These are phyloP conservation scores for Annulohypoxylon maeteangense DNA, from an alignment of 495 filamentous ascomycete genomes.

Conservation along the genomic window DNA sequence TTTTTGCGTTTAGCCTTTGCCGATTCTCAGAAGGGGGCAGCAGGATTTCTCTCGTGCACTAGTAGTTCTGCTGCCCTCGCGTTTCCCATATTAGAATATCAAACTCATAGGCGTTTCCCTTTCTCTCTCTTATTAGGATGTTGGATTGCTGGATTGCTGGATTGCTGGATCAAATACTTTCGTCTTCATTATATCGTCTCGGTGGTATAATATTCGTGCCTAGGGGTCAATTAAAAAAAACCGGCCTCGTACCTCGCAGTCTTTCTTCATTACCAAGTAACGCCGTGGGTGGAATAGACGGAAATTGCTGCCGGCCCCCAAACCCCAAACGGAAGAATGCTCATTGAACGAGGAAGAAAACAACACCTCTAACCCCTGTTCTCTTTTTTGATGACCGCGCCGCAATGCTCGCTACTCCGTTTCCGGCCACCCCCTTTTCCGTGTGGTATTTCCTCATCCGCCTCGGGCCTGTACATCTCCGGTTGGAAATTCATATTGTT, in stretches of 20 bases:
- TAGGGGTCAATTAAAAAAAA: constrained; percentile 19
- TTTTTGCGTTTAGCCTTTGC: constrained; percentile 33
- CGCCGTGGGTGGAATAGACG: constrained; percentile 38
- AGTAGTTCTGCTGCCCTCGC: constrained; percentile 20
- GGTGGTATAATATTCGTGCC: constrained; percentile 36
- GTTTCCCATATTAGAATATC: constrained; percentile 35
- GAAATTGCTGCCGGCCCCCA: constrained; percentile 38
- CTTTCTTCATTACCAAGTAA: constrained; percentile 44
- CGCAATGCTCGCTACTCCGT: constrained; percentile 52
- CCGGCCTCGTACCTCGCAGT: constrained; percentile 36
- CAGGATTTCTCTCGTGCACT: constrained; percentile 11
- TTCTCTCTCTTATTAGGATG: constrained; percentile 26
- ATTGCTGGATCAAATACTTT: background rate
- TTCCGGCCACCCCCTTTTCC: constrained; percentile 49
- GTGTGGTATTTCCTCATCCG: constrained; percentile 52
- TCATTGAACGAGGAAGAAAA: constrained; percentile 25
- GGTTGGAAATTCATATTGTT: constrained; percentile 88
- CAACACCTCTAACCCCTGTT: constrained; percentile 41
- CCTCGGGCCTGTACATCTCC: constrained; percentile 64
- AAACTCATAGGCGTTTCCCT: constrained; percentile 31
- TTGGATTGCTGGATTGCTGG: background rate
- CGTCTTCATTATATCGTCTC: constrained; percentile 47
- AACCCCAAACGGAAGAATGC: constrained; percentile 46
- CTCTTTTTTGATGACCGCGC: constrained; percentile 50
- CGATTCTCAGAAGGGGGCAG: constrained; percentile 26